Percentiles rank a stretch among this genome's conserved stretches.
Conservation (phyloP, 148 eudicot genomes). For the Chenopodium album region DNA sequence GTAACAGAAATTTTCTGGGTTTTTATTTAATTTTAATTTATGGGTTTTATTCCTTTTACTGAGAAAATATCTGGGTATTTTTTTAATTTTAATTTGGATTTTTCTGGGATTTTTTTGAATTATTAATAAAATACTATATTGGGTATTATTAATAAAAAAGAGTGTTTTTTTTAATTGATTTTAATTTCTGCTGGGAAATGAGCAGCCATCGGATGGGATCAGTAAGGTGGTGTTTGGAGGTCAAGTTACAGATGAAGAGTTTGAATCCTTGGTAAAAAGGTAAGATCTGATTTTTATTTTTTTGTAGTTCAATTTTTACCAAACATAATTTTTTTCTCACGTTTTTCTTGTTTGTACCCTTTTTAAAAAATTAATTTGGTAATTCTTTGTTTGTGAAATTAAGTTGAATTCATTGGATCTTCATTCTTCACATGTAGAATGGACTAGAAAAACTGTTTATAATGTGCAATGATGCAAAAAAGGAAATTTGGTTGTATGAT, state of each 20-base stretch:
- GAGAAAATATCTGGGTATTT: too few species aligned
- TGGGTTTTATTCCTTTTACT: too few species aligned
- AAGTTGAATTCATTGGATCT: neutral
- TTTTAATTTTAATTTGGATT: too few species aligned
- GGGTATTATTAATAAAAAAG: neutral
- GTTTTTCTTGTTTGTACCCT: slow-evolving; percentile 9
- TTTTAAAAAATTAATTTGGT: neutral
- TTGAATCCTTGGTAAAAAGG: slow-evolving; percentile 33
- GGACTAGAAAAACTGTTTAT: neutral
- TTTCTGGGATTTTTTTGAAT: neutral
- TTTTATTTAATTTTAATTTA: too few species aligned
- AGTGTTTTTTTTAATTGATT: too few species aligned
- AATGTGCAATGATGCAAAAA: neutral
- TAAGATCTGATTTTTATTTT: slow-evolving; percentile 16
- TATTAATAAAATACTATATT: too few species aligned
- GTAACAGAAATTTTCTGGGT: too few species aligned
- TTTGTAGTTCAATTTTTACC: neutral
- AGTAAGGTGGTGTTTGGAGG: slow-evolving; percentile 44
- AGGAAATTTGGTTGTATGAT: neutral
- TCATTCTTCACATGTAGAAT: neutral
- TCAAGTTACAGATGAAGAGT: slow-evolving; percentile 39
- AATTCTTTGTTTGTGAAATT: neutral
- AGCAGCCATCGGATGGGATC: slow-evolving; percentile 43
- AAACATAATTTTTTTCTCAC: neutral
- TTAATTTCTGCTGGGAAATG: neutral